These are phyloP conservation scores for Rhodotorula toruloides DNA, from an alignment of 768 basidiomycete species.

Conservation along the genomic window DNA sequence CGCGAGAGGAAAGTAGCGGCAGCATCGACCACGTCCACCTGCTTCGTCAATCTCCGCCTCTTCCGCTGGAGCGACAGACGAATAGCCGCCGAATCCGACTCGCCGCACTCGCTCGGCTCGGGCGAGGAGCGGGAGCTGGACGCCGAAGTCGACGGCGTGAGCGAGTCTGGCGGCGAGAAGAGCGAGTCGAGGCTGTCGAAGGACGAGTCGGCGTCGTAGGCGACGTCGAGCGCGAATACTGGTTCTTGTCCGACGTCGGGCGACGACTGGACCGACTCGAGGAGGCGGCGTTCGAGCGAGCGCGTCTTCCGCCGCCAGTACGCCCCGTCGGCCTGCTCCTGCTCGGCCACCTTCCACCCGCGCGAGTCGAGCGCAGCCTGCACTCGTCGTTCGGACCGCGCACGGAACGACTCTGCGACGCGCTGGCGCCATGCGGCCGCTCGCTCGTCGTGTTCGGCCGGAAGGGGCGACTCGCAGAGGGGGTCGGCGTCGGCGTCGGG, in stretches of 20 bases:
- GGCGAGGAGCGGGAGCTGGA: conserved; percentile 20
- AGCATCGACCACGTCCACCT: not conserved
- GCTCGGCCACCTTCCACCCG: not conserved
- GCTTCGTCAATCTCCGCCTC: not conserved
- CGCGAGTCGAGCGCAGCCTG: not conserved
- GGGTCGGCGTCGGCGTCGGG: not conserved
- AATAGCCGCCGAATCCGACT: not conserved
- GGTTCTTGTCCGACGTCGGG: not conserved
- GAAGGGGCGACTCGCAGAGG: not conserved
- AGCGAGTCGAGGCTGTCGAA: conserved; percentile 10
- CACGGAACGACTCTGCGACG: not conserved
- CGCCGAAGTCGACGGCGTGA: not conserved
- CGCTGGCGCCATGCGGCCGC: not conserved
- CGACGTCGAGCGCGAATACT: conserved; percentile 10
- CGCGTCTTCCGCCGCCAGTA: not conserved
- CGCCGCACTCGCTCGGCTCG: conserved; percentile 30
- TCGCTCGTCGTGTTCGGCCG: not conserved
- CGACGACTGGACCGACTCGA: not conserved
- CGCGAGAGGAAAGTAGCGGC: not conserved
- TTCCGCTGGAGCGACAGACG: not conserved
- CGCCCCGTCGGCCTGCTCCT: not conserved
- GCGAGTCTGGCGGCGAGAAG: not conserved
- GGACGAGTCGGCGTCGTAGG: conserved; percentile 10
- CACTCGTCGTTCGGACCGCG: not conserved
- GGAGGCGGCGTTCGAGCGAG: not conserved